Evolutionary conservation across 306 rosid species (phyloP).

Genomic region (Lotus japonicus): DNA sequence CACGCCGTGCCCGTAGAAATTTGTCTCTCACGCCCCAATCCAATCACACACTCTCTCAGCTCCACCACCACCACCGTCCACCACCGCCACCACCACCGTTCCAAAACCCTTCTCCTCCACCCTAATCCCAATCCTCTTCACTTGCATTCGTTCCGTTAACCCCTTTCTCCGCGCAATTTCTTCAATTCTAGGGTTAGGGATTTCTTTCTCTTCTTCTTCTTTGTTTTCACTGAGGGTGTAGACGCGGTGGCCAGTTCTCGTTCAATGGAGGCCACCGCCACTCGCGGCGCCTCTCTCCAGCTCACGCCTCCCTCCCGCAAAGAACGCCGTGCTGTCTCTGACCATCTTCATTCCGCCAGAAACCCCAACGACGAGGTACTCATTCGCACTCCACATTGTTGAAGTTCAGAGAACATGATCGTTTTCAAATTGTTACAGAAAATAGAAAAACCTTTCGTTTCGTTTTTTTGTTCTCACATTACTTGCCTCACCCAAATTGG

Average conservation of each 20-base stretch:
- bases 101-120: background rate
- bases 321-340: conserved; percentile 85
- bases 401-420: background rate
- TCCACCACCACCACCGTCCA: background rate
- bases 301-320: conserved; percentile 50
- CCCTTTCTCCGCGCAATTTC: background rate
- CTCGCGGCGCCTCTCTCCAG: conserved; percentile 65
- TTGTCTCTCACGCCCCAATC: conserved; percentile 26
- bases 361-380: conserved; percentile 73
- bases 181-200: conserved; percentile 61
- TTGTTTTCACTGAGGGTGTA: background rate
- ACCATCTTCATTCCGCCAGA: conserved; percentile 66
- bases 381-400: conserved; percentile 32
- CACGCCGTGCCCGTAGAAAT: conserved; percentile 19
- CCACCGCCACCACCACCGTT: background rate
- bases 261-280: conserved; percentile 72
- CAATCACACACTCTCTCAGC: background rate
- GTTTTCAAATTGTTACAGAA: background rate
- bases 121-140: background rate
- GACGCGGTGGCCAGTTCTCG: conserved; percentile 18
- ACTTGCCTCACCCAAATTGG: background rate
- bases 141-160: background rate
- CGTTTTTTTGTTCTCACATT: background rate
- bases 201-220: conserved; percentile 2
- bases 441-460: background rate